Conservation (phyloP, 2,329 filamentous ascomycete genomes). For the Ascochyta fabae region DNA sequence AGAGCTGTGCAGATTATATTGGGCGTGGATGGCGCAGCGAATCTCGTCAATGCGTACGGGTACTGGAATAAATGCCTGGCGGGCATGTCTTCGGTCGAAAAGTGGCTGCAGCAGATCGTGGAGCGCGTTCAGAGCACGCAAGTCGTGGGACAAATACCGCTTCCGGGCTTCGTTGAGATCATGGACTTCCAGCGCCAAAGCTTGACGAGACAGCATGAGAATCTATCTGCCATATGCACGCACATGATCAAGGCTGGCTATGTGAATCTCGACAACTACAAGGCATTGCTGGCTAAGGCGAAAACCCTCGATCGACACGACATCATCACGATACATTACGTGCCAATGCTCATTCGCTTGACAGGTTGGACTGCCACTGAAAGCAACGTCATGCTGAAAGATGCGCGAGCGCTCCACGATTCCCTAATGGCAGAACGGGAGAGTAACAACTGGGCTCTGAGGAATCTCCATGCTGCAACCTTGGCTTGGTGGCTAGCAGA, state of each 20-base stretch:
- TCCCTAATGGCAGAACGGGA: conserved; percentile 71
- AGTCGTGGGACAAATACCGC: conserved; percentile 71
- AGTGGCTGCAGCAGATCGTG: conserved; percentile 75
- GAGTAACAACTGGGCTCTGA: conserved; percentile 72
- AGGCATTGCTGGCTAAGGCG: conserved; percentile 70
- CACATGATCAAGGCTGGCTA: conserved; percentile 79
- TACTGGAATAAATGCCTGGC: conserved; percentile 78
- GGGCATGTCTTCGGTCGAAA: conserved; percentile 77
- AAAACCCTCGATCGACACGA: conserved; percentile 80
- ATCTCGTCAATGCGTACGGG: conserved; percentile 62
- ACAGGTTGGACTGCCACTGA: conserved; percentile 81
- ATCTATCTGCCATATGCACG: conserved; percentile 79
- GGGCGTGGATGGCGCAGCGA: conserved; percentile 62
- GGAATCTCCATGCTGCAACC: conserved; percentile 79
- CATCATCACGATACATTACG: conserved; percentile 74
- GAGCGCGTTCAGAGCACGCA: conserved; percentile 79
- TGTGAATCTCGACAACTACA: conserved; percentile 74
- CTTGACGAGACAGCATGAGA: conserved; percentile 87
- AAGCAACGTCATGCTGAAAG: conserved; percentile 67
- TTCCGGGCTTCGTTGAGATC: conserved; percentile 73
- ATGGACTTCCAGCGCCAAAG: conserved; percentile 81
- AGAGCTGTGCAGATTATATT: conserved; percentile 51
- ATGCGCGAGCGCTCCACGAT: conserved; percentile 73
- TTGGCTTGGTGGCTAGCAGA: conserved; percentile 89
- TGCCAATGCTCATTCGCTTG: conserved; percentile 79